Base-by-base conservation (phyloP, 1,284 basidiomycete genomes). In the Clitocybe nebularis region DNA sequence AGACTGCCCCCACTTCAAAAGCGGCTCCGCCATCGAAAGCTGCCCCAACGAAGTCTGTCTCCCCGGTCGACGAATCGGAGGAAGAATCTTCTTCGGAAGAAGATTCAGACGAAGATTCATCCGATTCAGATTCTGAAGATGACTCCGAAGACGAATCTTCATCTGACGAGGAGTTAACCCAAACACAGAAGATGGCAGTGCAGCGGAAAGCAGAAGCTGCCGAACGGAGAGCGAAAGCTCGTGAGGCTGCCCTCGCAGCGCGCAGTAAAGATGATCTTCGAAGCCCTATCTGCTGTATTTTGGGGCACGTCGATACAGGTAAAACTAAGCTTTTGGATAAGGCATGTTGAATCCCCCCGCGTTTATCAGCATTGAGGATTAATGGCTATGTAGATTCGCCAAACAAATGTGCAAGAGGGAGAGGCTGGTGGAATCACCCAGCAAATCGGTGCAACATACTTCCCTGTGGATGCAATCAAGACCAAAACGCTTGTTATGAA, bases 381-480 rank as follows among this genome's bases (percentile, higher is more conserved):
- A 34, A 30, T 39, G 14, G 32, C 38, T 13, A 22, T 39, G 33
- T 54, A 93, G 92, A 98, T 99, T 62, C 93, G 96, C 57, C 95
- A 99, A 85, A 99, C 95, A 5, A 98, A 98, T 56, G 96, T 99
- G 13, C 95, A 99, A 72, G 95, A 97, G 64, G 96, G 96, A 46
- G 96, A 99, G 78, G 96, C 96, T 1, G 96, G 96, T 61, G 96
- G 96, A 74, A 99, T 99, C 63, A 99, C 96, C 0, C 96, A 99
- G 68, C 96, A 99, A 63, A 99, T 99, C 55, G 96, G 96, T 75
- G 96, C 96, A n/a, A 99, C 96, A 0, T 99, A 96, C 75, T 99
- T 99, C 83, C 96, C 96, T 36, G 85, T 89, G 37, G 89, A 94
- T n/a, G 93, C 93, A 5, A 96, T 99, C 63, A 82, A 87, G 66